Percentiles rank a stretch among this genome's conserved stretches.
phyloP scores from a whole-genome alignment of 108 stramenopile genomes.

The Skeletonema tropicum region DNA sequence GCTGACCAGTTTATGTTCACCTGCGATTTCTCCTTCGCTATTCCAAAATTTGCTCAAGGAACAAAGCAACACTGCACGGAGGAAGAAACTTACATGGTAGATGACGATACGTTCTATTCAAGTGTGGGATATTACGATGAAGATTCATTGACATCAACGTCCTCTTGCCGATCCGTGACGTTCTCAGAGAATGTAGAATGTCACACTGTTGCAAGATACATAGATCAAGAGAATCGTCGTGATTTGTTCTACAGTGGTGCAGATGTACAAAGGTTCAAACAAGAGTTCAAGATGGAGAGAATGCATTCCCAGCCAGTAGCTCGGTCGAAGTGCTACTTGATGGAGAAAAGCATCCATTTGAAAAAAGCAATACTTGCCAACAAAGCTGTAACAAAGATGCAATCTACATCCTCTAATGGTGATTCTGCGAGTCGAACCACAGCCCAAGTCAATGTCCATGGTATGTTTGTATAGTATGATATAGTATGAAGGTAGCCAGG shows the following conservation, averaged over 20 bases:
- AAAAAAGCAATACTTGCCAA: not conserved
- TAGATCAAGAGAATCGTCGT: not conserved
- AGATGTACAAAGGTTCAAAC: constrained; percentile 17
- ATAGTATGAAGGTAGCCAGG: not conserved
- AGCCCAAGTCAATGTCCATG: not conserved
- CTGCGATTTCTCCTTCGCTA: constrained; percentile 27
- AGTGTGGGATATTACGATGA: not conserved
- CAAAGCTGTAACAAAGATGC: not conserved
- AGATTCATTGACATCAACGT: not conserved
- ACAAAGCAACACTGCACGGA: not conserved
- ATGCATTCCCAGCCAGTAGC: not conserved
- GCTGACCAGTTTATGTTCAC: not conserved
- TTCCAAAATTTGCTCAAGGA: not conserved
- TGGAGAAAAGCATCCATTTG: not conserved
- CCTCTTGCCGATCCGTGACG: constrained; percentile 13
- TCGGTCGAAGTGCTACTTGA: not conserved
- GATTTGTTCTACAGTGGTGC: constrained; percentile 16
- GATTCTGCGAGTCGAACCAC: not conserved
- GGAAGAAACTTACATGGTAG: not conserved
- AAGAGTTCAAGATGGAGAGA: constrained; percentile 22
- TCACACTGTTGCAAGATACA: constrained; percentile 17
- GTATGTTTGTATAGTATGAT: not conserved
- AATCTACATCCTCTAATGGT: not conserved
- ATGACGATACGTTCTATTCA: not conserved
- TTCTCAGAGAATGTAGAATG: constrained; percentile 11